Conservation (phyloP, 2,329 filamentous ascomycete genomes). For the Aspergillus calidoustus region DNA sequence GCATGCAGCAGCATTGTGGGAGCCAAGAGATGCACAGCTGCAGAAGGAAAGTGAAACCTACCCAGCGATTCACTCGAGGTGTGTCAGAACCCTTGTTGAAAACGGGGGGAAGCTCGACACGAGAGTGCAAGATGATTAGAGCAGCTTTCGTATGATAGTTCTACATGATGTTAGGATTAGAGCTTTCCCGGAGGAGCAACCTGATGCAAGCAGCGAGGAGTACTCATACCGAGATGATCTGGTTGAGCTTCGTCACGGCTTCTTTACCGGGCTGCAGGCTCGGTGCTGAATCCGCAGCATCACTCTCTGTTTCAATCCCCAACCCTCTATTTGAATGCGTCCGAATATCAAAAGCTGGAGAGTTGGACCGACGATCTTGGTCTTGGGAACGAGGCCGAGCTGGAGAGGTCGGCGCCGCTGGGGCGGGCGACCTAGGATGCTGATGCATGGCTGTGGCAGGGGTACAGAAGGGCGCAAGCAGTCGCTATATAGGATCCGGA, state of each 20-base stretch:
- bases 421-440: constrained; percentile 75
- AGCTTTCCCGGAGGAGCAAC: constrained; percentile 26
- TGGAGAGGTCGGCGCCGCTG: constrained; percentile 73
- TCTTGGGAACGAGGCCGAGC: constrained; percentile 77
- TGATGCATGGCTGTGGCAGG: constrained; percentile 75
- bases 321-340: constrained; percentile 55
- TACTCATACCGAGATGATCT: constrained; percentile 80
- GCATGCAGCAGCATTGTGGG: background rate
- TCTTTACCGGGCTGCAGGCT: constrained; percentile 63
- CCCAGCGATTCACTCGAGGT: constrained; percentile 84
- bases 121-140: constrained; percentile 78
- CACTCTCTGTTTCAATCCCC: constrained; percentile 55
- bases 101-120: constrained; percentile 69
- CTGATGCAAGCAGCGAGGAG: background rate
- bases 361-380: constrained; percentile 57
- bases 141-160: constrained; percentile 92
- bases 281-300: constrained; percentile 47
- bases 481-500: background rate
- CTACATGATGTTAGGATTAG: constrained; percentile 51
- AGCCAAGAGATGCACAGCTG: constrained; percentile 3
- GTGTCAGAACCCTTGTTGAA: constrained; percentile 60
- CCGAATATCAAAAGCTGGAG: constrained; percentile 58
- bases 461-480: background rate
- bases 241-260: constrained; percentile 79
- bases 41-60: constrained; percentile 51